Conservation (phyloP, 495 filamentous ascomycete species). For the Podospora appendiculata region DNA sequence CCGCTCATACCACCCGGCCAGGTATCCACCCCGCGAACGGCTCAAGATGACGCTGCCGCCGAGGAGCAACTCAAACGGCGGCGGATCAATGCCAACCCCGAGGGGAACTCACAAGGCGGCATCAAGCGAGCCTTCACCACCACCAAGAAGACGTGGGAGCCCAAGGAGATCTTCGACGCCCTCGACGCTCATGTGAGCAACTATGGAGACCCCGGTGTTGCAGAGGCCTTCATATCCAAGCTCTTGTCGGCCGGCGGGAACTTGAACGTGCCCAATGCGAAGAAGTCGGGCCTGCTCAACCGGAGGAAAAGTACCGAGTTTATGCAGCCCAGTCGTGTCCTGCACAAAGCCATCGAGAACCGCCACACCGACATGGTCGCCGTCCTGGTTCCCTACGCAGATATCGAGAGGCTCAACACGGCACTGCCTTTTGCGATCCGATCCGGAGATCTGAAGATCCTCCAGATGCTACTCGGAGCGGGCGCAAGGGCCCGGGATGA, state of each 20-base stretch:
- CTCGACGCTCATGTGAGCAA: constrained; percentile 34
- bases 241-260: constrained; percentile 33
- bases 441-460: constrained; percentile 25
- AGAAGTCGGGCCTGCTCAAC: constrained; percentile 32
- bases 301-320: constrained; percentile 36
- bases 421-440: constrained; percentile 33
- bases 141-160: constrained; percentile 40
- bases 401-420: constrained; percentile 28
- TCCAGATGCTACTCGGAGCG: constrained; percentile 31
- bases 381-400: constrained; percentile 34
- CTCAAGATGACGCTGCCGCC: constrained; percentile 32
- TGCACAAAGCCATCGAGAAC: constrained; percentile 38
- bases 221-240: constrained; percentile 39
- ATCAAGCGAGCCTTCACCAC: constrained; percentile 37
- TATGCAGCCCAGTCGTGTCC: constrained; percentile 32
- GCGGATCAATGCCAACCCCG: constrained; percentile 19
- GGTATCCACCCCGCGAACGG: constrained; percentile 19
- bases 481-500: constrained; percentile 31
- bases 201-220: constrained; percentile 35
- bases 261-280: constrained; percentile 28
- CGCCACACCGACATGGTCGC: constrained; percentile 40
- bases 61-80: constrained; percentile 39
- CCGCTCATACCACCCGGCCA: constrained; percentile 13
- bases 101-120: constrained; percentile 23
- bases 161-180: constrained; percentile 37